Conservation (phyloP, 805 yeast genomes). For the Saccharomycopsis oosterbeekiorum region DNA sequence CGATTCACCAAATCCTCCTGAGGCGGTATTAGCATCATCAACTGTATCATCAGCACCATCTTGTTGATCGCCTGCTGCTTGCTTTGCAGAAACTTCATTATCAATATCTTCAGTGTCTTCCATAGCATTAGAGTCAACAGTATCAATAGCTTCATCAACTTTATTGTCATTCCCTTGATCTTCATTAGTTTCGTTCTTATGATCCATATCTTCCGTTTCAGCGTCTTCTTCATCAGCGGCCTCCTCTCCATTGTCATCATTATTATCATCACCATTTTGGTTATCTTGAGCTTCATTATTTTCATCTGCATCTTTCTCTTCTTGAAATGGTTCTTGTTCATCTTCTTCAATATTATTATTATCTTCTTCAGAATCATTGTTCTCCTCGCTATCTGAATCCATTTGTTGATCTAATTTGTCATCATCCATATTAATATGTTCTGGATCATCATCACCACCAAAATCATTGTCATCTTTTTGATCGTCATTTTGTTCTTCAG, state of each 20-base stretch:
- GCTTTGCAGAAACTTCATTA: constrained; percentile 49
- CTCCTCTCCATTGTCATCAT: constrained; percentile 25
- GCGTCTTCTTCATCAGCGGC: constrained; percentile 26
- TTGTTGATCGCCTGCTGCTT: constrained; percentile 50
- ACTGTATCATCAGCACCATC: constrained; percentile 51
- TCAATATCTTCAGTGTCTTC: constrained; percentile 38
- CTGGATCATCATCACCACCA: constrained; percentile 24
- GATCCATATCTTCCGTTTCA: constrained; percentile 28
- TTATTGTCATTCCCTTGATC: constrained; percentile 35
- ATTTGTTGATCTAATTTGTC: constrained; percentile 20
- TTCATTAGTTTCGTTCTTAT: constrained; percentile 27
- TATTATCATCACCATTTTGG: constrained; percentile 22
- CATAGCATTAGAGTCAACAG: constrained; percentile 43
- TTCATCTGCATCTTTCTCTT: constrained; percentile 22
- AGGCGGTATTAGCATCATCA: constrained; percentile 33
- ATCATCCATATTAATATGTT: constrained; percentile 19
- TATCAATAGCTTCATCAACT: constrained; percentile 38
- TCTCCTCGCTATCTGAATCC: constrained; percentile 26
- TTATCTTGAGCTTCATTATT: constrained; percentile 26
- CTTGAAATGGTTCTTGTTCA: constrained; percentile 13
- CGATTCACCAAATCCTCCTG: constrained; percentile 7
- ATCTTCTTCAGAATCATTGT: constrained; percentile 26
- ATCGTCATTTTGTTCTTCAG: constrained; percentile 31
- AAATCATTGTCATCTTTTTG: constrained; percentile 6
- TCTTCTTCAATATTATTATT: constrained; percentile 22